These are phyloP conservation scores for Cymodocea nodosa DNA, from an alignment of 116 monocot genomes.

Conservation along the genomic window DNA sequence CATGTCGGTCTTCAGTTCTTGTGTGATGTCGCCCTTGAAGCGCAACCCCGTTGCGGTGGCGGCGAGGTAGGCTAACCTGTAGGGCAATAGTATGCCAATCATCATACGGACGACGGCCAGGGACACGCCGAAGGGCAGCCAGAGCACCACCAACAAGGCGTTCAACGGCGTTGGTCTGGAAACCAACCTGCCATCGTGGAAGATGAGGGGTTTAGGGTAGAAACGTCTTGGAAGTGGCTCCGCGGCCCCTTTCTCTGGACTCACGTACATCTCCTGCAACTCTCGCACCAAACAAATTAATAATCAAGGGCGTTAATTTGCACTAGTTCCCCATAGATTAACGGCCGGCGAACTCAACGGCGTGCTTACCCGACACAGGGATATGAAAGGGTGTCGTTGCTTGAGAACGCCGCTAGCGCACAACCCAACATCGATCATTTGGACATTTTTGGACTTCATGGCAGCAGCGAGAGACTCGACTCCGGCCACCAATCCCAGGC, in stretches of 20 bases:
- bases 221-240: conserved; percentile 5
- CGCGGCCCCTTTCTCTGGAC: conserved; percentile 5
- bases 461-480: conserved; percentile 3
- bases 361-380: conserved; percentile 2
- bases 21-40: conserved; percentile 13
- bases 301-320: too few species aligned
- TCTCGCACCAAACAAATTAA: not conserved
- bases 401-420: not conserved
- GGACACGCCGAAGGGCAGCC: conserved; percentile 21
- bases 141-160: conserved; percentile 12
- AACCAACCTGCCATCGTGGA: conserved; percentile 36
- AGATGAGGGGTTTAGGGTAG: conserved; percentile 28
- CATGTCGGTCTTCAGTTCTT: not conserved
- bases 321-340: too few species aligned
- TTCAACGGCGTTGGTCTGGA: conserved; percentile 16
- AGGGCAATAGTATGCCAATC: conserved; percentile 15
- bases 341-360: too few species aligned
- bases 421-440: conserved; percentile 10
- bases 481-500: conserved; percentile 18
- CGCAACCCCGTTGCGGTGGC: conserved; percentile 16
- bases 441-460: not conserved
- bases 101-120: conserved; percentile 12
- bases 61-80: not conserved
- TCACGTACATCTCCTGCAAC: conserved; percentile 24
- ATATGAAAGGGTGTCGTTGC: conserved; percentile 25